Base-by-base conservation (phyloP, 164 flowering plant species). In the Saururus chinensis region DNA sequence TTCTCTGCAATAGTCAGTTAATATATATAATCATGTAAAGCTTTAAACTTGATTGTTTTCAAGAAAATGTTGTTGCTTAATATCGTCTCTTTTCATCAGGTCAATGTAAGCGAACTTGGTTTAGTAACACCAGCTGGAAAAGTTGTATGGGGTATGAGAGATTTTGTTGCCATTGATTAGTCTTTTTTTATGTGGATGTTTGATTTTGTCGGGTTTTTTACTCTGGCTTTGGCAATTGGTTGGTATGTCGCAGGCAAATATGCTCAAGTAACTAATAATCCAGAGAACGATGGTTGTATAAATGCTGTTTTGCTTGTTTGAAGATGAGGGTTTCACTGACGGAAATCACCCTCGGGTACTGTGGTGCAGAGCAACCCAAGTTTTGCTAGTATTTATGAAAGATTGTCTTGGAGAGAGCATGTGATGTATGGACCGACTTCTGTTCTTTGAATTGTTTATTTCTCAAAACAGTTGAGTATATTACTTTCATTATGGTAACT, bases 121-220 rank as follows among this genome's bases (percentile, higher is more conserved):
- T 78, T 93, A 51, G 99, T 93, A 55, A 90, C 99, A 20, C 99
- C 99, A 7, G 97, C 93, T 42, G 99, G 99, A 49, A 93, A 90
- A 82, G 95, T 93, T 42, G 96, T 91, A 30, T 91, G 96, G 97
- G 97, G 97, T 93, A 68, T 78, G 76, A 40, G n/a, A 21, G 6
- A 10, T 52, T 49, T n/a, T 45, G n/a, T 48, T 21, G n/a, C 24
- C 14, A 41, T 20, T 19, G 20, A 11, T 17, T 53, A 41, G 52
- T 26, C 19, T 56, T 9, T 10, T 1, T 9, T 14, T 10, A 42
- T 42, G 1, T 42, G 9, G 10, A 12, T 62, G 23, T 53, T 23
- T 11, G 13, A 48, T 19, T 10, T 49, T 24, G 16, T 30, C 10
- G 19, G 25, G 51, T 22, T 12, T 22, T 22, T n/a, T n/a, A n/a